A percentile compares a stretch with the other conserved stretches of the same genome.
phyloP scores from a whole-genome alignment of 2,329 filamentous ascomycete genomes.

The Fusarium vanettenii region DNA sequence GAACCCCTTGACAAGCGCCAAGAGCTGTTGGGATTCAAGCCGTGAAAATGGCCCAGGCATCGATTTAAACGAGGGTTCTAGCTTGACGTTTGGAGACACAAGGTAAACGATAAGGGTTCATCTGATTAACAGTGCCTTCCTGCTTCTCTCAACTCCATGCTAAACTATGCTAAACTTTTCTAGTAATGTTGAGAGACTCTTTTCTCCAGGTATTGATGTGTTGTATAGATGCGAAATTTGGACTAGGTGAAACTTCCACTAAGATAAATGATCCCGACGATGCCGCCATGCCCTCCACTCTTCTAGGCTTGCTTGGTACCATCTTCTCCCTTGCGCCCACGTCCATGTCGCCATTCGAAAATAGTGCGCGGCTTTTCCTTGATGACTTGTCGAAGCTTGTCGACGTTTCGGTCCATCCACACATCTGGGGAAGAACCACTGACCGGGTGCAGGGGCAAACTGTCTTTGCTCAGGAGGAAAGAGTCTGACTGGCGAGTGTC shows the following conservation, averaged over 20 bases:
- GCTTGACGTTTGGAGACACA: not conserved
- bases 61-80: not conserved
- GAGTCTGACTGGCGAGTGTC: slow-evolving; percentile 45
- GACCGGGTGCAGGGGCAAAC: slow-evolving; percentile 68
- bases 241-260: not conserved
- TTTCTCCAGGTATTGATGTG: not conserved
- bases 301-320: not conserved
- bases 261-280: not conserved
- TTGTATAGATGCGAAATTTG: not conserved
- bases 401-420: slow-evolving; percentile 54
- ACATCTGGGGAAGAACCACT: slow-evolving; percentile 49
- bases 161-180: not conserved
- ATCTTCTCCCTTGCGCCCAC: not conserved
- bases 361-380: slow-evolving; percentile 52
- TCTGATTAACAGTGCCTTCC: not conserved
- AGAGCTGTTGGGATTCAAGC: no score
- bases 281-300: not conserved
- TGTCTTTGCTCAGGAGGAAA: slow-evolving; percentile 50
- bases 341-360: slow-evolving; percentile 44
- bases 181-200: not conserved
- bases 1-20: no score
- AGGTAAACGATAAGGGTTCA: not conserved
- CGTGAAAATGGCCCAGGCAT: not conserved
- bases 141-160: not conserved
- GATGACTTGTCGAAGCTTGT: slow-evolving; percentile 52